Percentiles rank a stretch among this genome's conserved stretches.
Conservation (phyloP, 305 asterid species). For the Fraxinus sp. region DNA sequence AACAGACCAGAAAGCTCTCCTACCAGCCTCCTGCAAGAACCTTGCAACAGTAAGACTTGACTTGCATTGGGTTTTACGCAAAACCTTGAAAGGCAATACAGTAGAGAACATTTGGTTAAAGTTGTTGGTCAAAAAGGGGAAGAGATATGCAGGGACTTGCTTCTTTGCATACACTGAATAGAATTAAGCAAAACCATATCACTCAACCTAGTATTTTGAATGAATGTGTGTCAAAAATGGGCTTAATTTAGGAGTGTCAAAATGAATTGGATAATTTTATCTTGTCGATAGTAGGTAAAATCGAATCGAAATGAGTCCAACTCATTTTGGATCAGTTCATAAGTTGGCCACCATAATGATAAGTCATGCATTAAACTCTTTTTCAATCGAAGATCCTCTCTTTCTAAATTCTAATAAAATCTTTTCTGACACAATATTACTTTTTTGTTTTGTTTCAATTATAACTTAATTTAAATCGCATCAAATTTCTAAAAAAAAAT, state of each 20-base stretch:
- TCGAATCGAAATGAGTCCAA: too few relatives aligned
- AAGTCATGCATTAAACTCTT: background rate
- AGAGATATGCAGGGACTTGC: background rate
- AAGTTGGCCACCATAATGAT: background rate
- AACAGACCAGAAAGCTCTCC: conserved; percentile 87
- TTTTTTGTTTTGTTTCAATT: background rate
- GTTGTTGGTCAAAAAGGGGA: background rate
- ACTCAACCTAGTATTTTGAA: background rate
- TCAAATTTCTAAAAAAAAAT: background rate
- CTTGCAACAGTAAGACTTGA: background rate
- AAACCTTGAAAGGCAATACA: background rate
- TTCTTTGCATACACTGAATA: background rate
- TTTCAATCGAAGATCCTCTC: background rate
- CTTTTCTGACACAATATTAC: too few relatives aligned
- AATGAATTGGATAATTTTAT: too few relatives aligned
- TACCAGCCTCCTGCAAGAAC: conserved; percentile 69
- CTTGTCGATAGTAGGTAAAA: background rate
- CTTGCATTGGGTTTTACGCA: background rate
- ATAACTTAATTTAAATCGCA: too few relatives aligned
- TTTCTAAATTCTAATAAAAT: too few relatives aligned
- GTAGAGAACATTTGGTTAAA: background rate
- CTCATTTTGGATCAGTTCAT: background rate
- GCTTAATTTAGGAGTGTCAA: too few relatives aligned
- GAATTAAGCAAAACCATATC: background rate
- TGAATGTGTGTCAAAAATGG: too few relatives aligned